Conservation (phyloP, 352 stramenopile species). For the Phytophthora uliginosa region DNA sequence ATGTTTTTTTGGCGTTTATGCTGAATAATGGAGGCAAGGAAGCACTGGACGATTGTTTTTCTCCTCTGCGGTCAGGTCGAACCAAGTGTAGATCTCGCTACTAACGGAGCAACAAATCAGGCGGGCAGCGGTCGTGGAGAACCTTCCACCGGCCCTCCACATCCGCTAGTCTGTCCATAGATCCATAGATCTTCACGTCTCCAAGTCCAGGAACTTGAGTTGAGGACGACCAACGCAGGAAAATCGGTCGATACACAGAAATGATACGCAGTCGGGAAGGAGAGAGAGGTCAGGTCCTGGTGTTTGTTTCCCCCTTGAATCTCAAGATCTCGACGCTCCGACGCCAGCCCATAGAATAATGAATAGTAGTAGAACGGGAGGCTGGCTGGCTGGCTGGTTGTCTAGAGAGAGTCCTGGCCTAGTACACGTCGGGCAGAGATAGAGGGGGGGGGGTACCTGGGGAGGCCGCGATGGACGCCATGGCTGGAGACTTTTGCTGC, state of each 20-base stretch:
- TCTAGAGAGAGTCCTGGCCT: slow-evolving; percentile 35
- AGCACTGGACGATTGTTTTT: not conserved
- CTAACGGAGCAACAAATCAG: not conserved
- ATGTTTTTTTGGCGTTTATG: slow-evolving; percentile 24
- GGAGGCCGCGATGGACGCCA: slow-evolving; percentile 84
- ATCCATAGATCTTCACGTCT: not conserved
- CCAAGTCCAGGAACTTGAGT: not conserved
- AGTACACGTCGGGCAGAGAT: slow-evolving; percentile 75
- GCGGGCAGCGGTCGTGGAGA: not conserved
- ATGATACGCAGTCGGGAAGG: slow-evolving; percentile 14
- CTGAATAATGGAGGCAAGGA: slow-evolving; percentile 36
- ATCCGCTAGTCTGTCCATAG: not conserved
- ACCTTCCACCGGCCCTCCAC: slow-evolving; percentile 7
- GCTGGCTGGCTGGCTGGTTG: slow-evolving; percentile 6
- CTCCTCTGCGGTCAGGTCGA: slow-evolving; percentile 2
- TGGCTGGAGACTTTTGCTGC: slow-evolving; percentile 13
- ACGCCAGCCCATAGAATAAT: slow-evolving; percentile 37
- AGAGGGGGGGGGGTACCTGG: slow-evolving; percentile 39
- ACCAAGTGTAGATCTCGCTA: not conserved
- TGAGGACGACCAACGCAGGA: not conserved
- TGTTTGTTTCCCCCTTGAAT: not conserved
- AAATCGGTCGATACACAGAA: slow-evolving; percentile 32
- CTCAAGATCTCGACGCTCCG: slow-evolving; percentile 4
- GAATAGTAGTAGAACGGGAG: slow-evolving; percentile 35
- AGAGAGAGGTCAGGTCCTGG: not conserved